These are phyloP conservation scores for Podospora tetraspora DNA, from an alignment of 495 filamentous ascomycete genomes.

Conservation along the genomic window DNA sequence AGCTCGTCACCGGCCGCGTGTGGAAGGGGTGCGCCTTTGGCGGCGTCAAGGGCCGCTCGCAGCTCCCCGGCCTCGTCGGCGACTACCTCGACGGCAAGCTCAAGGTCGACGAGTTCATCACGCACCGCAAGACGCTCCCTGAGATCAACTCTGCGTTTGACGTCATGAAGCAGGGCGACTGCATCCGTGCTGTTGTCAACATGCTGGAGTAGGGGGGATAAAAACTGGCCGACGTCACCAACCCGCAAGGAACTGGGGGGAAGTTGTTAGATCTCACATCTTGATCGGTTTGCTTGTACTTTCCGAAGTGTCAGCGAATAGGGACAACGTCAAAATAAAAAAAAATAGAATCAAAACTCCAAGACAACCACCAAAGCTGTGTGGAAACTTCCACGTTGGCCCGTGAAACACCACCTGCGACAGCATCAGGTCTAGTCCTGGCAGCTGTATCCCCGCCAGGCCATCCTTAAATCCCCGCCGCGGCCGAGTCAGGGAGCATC, in stretches of 20 bases:
- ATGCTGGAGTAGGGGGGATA: conserved; percentile 36
- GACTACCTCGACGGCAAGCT: conserved; percentile 86
- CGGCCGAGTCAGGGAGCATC: neutral
- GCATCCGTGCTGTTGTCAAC: conserved; percentile 77
- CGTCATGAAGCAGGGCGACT: conserved; percentile 93
- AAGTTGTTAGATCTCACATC: neutral
- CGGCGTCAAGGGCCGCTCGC: conserved; percentile 93
- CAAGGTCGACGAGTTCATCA: conserved; percentile 99
- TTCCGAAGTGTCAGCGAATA: neutral
- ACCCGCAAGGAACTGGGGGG: neutral
- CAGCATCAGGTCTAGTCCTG: too few species aligned
- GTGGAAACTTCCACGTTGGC: neutral
- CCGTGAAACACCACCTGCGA: neutral
- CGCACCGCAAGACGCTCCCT: conserved; percentile 74
- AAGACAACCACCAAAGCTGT: neutral
- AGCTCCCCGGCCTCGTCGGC: conserved; percentile 80
- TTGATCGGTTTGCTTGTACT: neutral
- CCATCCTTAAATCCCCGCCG: neutral
- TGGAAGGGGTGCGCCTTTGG: conserved; percentile 98
- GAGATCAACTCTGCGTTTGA: conserved; percentile 87
- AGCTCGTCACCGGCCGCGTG: conserved; percentile 93
- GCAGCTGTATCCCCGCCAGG: neutral
- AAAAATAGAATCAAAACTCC: neutral
- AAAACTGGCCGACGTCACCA: neutral
- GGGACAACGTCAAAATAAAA: neutral